A percentile compares a stretch with the other conserved stretches of the same genome.
phyloP scores from a whole-genome alignment of 306 rosid genomes.

The Urtica urens region DNA sequence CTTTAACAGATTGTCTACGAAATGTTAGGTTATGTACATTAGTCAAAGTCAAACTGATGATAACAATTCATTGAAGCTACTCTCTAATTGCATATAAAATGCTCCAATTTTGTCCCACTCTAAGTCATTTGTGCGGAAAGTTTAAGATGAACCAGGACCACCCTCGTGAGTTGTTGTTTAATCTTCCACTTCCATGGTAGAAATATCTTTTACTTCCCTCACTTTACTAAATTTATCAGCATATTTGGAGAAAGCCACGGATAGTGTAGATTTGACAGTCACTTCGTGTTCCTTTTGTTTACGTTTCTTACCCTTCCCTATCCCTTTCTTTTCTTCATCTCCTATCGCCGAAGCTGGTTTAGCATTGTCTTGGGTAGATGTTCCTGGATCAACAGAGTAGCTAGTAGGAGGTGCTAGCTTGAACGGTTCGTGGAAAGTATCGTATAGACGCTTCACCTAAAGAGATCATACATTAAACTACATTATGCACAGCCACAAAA shows the following conservation, averaged over 20 bases:
- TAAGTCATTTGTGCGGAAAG: no score
- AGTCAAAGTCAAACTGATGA: no score
- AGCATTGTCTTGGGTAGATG: constrained; percentile 23
- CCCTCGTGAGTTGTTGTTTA: no score
- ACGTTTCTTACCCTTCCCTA: constrained; percentile 25
- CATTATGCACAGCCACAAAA: no score
- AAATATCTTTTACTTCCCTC: constrained; percentile 33
- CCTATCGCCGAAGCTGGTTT: constrained; percentile 33
- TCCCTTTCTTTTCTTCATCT: constrained; percentile 27
- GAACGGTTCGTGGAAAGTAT: constrained; percentile 93
- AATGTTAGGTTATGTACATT: no score
- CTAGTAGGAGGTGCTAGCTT: constrained; percentile 55
- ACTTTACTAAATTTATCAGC: constrained; percentile 38
- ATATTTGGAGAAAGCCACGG: constrained; percentile 75
- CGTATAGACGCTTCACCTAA: constrained; percentile 78
- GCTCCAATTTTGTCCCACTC: no score
- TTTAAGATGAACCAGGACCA: no score
- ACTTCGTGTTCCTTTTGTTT: constrained; percentile 48
- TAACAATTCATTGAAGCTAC: no score
- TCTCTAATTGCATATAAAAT: no score
- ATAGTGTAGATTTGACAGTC: constrained; percentile 67
- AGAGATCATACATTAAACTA: neutral
- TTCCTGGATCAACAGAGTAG: constrained; percentile 37
- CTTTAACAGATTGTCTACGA: no score
- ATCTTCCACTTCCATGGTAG: constrained; percentile 16